Conservation (phyloP, 805 yeast species). For the Wickerhamiella vanderwaltii region DNA sequence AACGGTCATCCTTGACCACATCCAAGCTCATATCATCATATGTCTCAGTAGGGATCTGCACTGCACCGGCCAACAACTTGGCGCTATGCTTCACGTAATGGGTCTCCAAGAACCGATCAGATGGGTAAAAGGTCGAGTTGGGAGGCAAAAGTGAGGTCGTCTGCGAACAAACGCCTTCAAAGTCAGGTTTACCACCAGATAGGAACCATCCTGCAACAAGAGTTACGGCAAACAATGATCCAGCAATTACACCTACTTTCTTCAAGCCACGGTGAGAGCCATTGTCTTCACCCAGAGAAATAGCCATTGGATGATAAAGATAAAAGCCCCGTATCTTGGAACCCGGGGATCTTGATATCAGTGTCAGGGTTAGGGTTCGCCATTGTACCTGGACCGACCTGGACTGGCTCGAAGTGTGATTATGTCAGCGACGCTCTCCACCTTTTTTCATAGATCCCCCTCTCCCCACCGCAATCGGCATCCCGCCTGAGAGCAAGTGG, state of each 20-base stretch:
- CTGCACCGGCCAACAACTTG: slow-evolving; percentile 34
- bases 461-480: no score
- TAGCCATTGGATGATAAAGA: no score
- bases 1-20: slow-evolving; percentile 40
- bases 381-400: no score
- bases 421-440: no score
- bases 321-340: no score
- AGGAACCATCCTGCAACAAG: slow-evolving; percentile 1
- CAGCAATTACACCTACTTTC: slow-evolving; percentile 5
- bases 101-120: not conserved
- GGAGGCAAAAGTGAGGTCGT: slow-evolving; percentile 2
- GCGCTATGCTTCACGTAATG: slow-evolving; percentile 12
- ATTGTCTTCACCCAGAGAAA: not conserved
- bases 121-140: not conserved
- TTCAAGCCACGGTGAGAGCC: not conserved
- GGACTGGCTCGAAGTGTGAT: no score
- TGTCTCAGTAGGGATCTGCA: slow-evolving; percentile 53
- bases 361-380: no score
- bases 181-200: slow-evolving; percentile 1
- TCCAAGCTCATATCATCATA: slow-evolving; percentile 39
- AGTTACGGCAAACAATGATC: slow-evolving; percentile 4
- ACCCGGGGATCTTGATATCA: no score
- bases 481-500: no score
- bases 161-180: slow-evolving; percentile 8
- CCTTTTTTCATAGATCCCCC: no score